A percentile compares a stretch with the other conserved stretches of the same genome.
Conservation (phyloP, 1,284 basidiomycete species). For the Leccinum pachyderme region DNA sequence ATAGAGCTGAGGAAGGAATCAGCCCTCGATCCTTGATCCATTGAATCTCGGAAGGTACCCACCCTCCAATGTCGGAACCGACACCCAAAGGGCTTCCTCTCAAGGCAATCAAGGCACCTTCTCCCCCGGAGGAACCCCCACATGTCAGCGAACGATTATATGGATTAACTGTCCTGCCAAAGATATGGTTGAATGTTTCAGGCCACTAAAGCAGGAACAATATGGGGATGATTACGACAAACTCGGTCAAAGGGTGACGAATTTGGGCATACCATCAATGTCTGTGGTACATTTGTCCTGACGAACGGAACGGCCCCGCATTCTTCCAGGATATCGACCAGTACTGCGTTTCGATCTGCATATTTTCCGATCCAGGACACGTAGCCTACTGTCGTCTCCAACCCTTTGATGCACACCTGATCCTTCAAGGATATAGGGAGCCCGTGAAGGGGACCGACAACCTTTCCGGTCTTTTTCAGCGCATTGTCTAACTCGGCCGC, state of each 20-base stretch:
- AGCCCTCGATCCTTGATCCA: background rate
- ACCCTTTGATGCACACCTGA: slow-evolving; percentile 51
- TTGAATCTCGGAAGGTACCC: slow-evolving; percentile 3
- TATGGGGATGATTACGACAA: background rate
- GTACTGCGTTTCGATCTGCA: slow-evolving; percentile 50
- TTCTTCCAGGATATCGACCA: slow-evolving; percentile 59
- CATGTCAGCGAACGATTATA: slow-evolving; percentile 50
- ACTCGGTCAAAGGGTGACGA: background rate
- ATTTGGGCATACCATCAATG: slow-evolving; percentile 47
- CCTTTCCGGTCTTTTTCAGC: slow-evolving; percentile 42
- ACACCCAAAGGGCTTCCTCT: slow-evolving; percentile 62
- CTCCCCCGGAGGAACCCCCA: slow-evolving; percentile 66
- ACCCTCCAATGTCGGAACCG: slow-evolving; percentile 71
- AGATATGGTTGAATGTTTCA: slow-evolving; percentile 62
- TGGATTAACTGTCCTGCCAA: slow-evolving; percentile 70
- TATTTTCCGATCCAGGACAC: slow-evolving; percentile 61
- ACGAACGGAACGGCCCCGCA: slow-evolving; percentile 69
- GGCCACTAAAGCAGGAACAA: slow-evolving; percentile 45
- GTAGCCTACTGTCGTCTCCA: slow-evolving; percentile 61
- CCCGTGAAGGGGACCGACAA: slow-evolving; percentile 60
- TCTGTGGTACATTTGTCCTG: slow-evolving; percentile 71
- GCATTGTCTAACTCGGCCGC: slow-evolving; percentile 52
- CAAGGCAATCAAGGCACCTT: slow-evolving; percentile 59
- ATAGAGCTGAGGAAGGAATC: slow-evolving; percentile 47
- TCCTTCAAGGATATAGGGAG: slow-evolving; percentile 64